Evolutionary conservation across 192 early-diverging fungal genomes (phyloP), one percentile per base, ranked within the genome.

Genomic region (Podochytrium sp.): DNA sequence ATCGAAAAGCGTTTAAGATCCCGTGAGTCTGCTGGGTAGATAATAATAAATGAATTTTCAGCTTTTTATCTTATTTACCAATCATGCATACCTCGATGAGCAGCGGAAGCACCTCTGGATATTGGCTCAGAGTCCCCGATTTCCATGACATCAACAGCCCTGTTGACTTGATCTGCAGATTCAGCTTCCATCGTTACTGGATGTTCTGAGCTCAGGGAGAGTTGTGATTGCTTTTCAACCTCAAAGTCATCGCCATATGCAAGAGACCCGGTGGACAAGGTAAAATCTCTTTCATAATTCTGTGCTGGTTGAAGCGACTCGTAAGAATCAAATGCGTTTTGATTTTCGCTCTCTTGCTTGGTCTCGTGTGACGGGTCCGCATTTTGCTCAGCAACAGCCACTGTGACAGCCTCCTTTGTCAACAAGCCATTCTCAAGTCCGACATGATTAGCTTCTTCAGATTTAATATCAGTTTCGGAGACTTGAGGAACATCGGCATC

Each of bases 241-340:
- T 65, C 63, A 65, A 65, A 65, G 42, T 65, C 63, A 38, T 65
- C 63, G 20, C 41, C 63, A 47, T 65, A 65, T 23, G 41, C 47
- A 16, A 65, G 32, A 12, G 39, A 41, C 0, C 38, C 63, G 4
- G 29, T 65, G 23, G 42, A 65, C n/a, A n/a, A 10, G 7, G 16
- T 6, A 20, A 55, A 55, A 55, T 20, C 30, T 29, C 12, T 20
- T 20, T 47, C 43, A 29, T 7, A 5, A 55, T 55, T 55, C 12
- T 55, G 7, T 27, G 52, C 52, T 55, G 52, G 7, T 23, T 23
- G 23, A 20, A 47, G 0, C 12, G 43, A 47, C n/a, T 47, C 43
- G 43, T 47, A 47, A 16, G 43, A 47, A 16, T 47, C 43, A 47
- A 47, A 47, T 20, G 10, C 43, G n/a, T 47, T 47, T 20, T 47